phyloP scores from a whole-genome alignment of 164 flowering plant genomes.

The Liriodendron chinense region DNA sequence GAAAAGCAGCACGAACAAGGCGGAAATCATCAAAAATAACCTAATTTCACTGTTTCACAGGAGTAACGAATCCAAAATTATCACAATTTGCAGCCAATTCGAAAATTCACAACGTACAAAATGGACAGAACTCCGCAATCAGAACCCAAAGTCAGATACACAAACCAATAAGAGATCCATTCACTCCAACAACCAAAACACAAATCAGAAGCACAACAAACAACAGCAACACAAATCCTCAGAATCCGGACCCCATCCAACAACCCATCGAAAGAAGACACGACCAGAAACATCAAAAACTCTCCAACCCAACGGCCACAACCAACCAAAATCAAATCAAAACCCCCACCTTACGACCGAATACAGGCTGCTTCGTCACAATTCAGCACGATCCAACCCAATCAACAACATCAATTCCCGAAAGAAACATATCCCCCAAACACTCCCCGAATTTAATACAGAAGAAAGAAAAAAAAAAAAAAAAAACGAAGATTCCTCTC shows the following conservation, averaged over 20 bases:
- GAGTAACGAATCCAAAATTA: neutral
- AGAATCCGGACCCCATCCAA: neutral
- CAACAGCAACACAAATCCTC: neutral
- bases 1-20: neutral
- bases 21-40: neutral
- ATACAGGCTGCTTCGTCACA: slow-evolving; percentile 5
- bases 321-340: neutral
- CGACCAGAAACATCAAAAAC: neutral
- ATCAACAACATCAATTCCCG: neutral
- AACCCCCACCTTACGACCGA: neutral
- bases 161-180: neutral
- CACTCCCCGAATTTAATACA: neutral
- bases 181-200: neutral
- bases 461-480: neutral
- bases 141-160: neutral
- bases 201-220: neutral
- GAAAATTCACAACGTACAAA: neutral
- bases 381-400: neutral
- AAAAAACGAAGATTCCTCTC: neutral
- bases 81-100: neutral
- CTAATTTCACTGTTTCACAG: neutral
- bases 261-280: neutral
- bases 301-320: neutral
- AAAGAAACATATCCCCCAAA: neutral
- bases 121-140: neutral